Evolutionary conservation across 495 filamentous ascomycete genomes (phyloP).

Genomic region (Lepraria neglecta): DNA sequence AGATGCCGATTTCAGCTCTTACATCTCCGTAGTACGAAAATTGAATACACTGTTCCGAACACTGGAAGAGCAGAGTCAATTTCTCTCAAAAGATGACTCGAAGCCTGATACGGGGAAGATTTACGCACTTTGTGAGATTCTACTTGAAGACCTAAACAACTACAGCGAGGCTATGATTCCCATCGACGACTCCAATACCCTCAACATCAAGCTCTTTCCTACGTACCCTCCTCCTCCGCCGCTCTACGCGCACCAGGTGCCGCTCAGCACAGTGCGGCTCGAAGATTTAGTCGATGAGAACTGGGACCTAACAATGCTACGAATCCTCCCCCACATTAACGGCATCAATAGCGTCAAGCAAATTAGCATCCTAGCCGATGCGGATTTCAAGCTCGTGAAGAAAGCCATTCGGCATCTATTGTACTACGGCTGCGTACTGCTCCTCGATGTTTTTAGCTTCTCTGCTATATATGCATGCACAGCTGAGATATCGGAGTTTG

Average conservation of each 20-base stretch:
- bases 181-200: slow-evolving; percentile 86
- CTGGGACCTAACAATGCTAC: slow-evolving; percentile 80
- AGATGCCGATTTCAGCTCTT: slow-evolving; percentile 57
- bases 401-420: slow-evolving; percentile 81
- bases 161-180: slow-evolving; percentile 98
- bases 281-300: slow-evolving; percentile 69
- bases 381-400: slow-evolving; percentile 73
- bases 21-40: slow-evolving; percentile 78
- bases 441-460: slow-evolving; percentile 93
- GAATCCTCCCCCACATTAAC: slow-evolving; percentile 76
- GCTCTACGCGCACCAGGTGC: slow-evolving; percentile 82
- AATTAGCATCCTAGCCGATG: slow-evolving; percentile 76
- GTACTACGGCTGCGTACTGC: slow-evolving; percentile 79
- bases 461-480: slow-evolving; percentile 83
- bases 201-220: slow-evolving; percentile 94
- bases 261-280: slow-evolving; percentile 78
- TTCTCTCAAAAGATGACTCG: slow-evolving; percentile 49
- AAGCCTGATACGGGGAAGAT: slow-evolving; percentile 56
- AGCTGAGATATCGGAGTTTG: slow-evolving; percentile 62
- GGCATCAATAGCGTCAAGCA: slow-evolving; percentile 80
- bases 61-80: slow-evolving; percentile 79
- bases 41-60: slow-evolving; percentile 77
- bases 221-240: slow-evolving; percentile 69
- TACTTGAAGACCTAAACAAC: slow-evolving; percentile 93
- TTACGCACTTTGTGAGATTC: slow-evolving; percentile 76